Conservation (phyloP, 352 stramenopile species). For the Globisporangium uncinulatum region DNA sequence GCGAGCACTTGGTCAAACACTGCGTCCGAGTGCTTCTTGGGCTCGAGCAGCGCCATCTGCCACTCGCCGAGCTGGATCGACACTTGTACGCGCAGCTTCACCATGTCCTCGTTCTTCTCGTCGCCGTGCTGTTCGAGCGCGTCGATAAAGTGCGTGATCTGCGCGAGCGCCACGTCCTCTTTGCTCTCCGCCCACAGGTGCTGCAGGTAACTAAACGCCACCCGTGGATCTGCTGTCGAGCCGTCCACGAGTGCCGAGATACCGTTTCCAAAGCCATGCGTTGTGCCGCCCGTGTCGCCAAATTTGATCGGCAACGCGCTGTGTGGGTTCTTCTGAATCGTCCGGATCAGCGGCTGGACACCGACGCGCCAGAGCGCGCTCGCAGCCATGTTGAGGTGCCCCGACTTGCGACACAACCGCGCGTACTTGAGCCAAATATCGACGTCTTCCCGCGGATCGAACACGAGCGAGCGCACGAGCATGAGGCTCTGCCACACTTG, state of each 20-base stretch:
- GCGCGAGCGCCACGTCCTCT: conserved; percentile 75
- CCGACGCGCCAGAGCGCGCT: conserved; percentile 79
- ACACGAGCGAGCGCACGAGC: conserved; percentile 91
- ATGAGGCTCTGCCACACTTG: conserved; percentile 95
- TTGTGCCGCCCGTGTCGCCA: conserved; percentile 36
- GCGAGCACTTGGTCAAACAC: conserved; percentile 74
- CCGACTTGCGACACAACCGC: conserved; percentile 88
- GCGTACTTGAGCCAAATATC: conserved; percentile 95
- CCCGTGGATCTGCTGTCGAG: conserved; percentile 63
- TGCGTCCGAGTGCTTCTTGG: conserved; percentile 61
- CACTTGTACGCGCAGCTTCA: conserved; percentile 74
- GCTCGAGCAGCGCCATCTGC: conserved; percentile 74
- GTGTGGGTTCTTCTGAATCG: conserved; percentile 62
- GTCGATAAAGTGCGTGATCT: conserved; percentile 84
- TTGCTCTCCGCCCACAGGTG: conserved; percentile 81
- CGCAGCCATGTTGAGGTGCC: conserved; percentile 81
- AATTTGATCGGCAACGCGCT: conserved; percentile 68
- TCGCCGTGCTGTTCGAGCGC: conserved; percentile 65
- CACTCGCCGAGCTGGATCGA: conserved; percentile 85
- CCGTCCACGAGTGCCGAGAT: conserved; percentile 54
- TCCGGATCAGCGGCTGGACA: conserved; percentile 73
- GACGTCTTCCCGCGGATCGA: conserved; percentile 86
- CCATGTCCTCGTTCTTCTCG: conserved; percentile 60
- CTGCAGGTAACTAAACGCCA: conserved; percentile 77
- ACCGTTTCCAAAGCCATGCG: conserved; percentile 47